These are phyloP conservation scores for Podaxis sp. DNA, from an alignment of 768 basidiomycete species.

Conservation along the genomic window DNA sequence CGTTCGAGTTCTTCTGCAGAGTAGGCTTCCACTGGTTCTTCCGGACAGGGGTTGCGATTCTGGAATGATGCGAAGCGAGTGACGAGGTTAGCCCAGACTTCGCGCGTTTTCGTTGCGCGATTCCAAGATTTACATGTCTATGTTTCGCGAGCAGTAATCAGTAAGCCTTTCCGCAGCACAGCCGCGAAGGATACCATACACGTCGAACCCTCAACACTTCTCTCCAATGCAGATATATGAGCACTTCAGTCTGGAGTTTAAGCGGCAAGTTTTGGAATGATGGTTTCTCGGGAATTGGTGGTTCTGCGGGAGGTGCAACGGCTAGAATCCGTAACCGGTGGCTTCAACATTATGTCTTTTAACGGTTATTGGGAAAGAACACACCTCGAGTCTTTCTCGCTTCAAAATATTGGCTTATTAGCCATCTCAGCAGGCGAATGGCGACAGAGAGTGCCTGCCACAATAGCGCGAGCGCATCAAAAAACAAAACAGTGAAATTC, in stretches of 20 bases:
- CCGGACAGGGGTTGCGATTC: slow-evolving; percentile 4
- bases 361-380: not conserved
- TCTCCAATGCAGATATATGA: slow-evolving; percentile 12
- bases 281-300: slow-evolving; percentile 1
- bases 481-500: slow-evolving; percentile 10
- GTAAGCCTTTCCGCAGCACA: not conserved
- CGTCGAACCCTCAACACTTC: slow-evolving; percentile 13
- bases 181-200: not conserved
- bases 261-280: slow-evolving; percentile 13
- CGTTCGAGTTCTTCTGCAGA: slow-evolving; percentile 9
- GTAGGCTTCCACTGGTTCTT: slow-evolving; percentile 13
- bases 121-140: slow-evolving; percentile 16
- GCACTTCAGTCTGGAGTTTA: slow-evolving; percentile 8
- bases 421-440: slow-evolving; percentile 10
- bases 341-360: not conserved
- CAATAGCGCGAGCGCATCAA: not conserved
- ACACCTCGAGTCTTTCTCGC: slow-evolving; percentile 6
- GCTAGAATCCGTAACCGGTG: not conserved
- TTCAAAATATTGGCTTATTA: slow-evolving; percentile 10
- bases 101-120: slow-evolving; percentile 10
- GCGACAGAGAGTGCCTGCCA: slow-evolving; percentile 9
- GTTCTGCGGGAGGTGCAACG: not conserved
- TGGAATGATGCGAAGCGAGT: slow-evolving; percentile 8
- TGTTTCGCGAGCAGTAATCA: not conserved
- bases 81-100: slow-evolving; percentile 10